phyloP scores from a whole-genome alignment of 192 early-diverging fungal genomes.

The Mortierella claussenii region DNA sequence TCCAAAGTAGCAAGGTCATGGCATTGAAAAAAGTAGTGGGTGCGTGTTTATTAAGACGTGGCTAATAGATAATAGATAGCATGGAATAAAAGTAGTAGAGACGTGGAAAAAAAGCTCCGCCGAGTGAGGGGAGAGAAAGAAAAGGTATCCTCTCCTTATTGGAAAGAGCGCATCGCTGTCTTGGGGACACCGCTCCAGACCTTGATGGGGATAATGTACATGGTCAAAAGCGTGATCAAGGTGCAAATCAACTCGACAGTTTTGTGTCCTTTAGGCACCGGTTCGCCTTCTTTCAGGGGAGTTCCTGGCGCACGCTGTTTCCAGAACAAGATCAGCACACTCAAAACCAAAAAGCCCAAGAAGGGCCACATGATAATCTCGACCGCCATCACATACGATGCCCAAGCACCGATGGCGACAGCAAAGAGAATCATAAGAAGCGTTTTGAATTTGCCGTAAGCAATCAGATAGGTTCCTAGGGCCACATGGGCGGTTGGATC shows the following conservation, averaged over 20 bases:
- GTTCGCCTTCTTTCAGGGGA: constrained; percentile 28
- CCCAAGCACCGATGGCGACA: constrained; percentile 35
- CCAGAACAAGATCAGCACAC: constrained; percentile 30
- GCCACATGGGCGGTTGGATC: constrained; percentile 48
- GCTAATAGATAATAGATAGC: too few species aligned
- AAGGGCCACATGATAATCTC: constrained; percentile 54
- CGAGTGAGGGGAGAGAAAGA: background rate
- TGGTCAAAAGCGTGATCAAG: constrained; percentile 44
- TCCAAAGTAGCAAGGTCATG: too few species aligned
- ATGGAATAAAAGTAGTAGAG: too few species aligned
- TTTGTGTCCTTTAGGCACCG: constrained; percentile 42
- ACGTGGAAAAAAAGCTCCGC: background rate
- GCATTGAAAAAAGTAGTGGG: too few species aligned
- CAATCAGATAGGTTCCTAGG: constrained; percentile 38
- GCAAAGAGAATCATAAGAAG: constrained; percentile 47
- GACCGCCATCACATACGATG: constrained; percentile 47
- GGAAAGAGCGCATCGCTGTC: constrained; percentile 43
- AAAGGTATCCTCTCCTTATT: background rate
- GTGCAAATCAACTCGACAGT: constrained; percentile 45
- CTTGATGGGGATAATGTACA: constrained; percentile 53
- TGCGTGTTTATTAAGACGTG: too few species aligned
- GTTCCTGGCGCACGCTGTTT: constrained; percentile 35
- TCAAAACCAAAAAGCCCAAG: constrained; percentile 43
- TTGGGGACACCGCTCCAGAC: constrained; percentile 45
- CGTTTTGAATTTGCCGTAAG: constrained; percentile 45